These are phyloP conservation scores for maize (Zea mays) DNA, from an alignment of 176 grass and related monocot genomes.

Conservation along the genomic window Zm-B73-REFERENCE-NAM-5.0 NC_050100.1:203420001-203420500, in stretches of 20 bases:
- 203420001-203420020: constrained; percentile 98
- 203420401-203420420: no score
- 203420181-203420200: background rate
- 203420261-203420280: background rate
- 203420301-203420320: no score
- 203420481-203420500: no score
- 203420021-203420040: constrained; percentile 99
- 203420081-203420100: constrained; percentile 3
- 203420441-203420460: no score
- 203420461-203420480: no score
- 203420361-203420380: no score
- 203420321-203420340: no score
- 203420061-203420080: constrained; percentile 31
- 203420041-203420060: constrained; percentile 66
- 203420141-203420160: background rate
- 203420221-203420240: background rate
- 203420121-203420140: constrained; percentile 9
- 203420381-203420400: no score
- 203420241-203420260: background rate
- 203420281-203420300: no score
- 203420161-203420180: background rate
- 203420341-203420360: no score
- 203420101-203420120: background rate
- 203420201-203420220: background rate
- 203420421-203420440: no score